Base-by-base conservation (phyloP, 495 filamentous ascomycete species). In the Penicillium coffeae region DNA sequence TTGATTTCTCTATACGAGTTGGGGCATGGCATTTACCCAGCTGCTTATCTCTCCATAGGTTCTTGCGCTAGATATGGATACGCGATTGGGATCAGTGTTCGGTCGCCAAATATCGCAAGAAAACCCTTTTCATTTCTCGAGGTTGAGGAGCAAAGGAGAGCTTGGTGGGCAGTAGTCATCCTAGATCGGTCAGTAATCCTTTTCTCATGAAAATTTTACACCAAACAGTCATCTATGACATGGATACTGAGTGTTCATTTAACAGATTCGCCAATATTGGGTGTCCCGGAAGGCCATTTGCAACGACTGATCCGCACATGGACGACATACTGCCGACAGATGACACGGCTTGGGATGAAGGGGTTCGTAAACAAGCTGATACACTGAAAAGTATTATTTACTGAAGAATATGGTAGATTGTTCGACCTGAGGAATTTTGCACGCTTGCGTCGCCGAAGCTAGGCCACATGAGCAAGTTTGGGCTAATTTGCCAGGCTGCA, bases 81-180 rank as follows among this genome's bases (percentile, higher is more conserved):
- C 36, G 56, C 78, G 7, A 45, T 79, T 2, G 76, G 74, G n/a
- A 56, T 82, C 13, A 71, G 72, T 48, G 55, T 50, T 45, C 61
- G 43, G 52, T 56, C 21, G 52, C 66, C 20, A 58, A 54, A 22
- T 47, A 55, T 18, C 45, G 57, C 21, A 6, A 30, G 44, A 25
- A 56, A 34, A 47, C 39, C 51, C 7, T 35, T 63, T 5, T 45
- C 45, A 27, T 30, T 55, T 37, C 48, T 59, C 0, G 77, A 80
- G 47, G 55, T 62, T 8, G 76, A 81, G 51, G 77, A 81, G 51
- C 8, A 19, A 19, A 3, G 38, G 16, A 3, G 38, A 40, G 38
- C 16, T n/a, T 40, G 38, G 38, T 40, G 38, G 38, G 38, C 38
- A 6, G 3, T 40, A 3, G 38, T 40, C 12, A 16, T 40, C 21